Conservation (phyloP, 2,329 filamentous ascomycete genomes). For the Trichoderma harzianum region DNA sequence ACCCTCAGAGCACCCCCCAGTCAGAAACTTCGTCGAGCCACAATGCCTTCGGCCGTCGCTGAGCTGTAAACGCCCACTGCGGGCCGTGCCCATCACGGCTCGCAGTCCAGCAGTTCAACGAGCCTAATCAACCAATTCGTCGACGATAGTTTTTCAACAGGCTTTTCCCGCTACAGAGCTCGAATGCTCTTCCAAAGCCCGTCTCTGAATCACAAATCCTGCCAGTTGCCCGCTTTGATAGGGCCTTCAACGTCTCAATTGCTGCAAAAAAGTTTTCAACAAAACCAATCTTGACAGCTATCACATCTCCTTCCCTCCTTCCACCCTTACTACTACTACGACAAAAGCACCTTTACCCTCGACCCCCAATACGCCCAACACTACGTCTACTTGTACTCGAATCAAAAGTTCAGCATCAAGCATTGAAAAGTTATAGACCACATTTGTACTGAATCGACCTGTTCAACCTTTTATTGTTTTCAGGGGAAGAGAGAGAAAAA, state of each 20-base stretch:
- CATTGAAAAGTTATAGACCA: background rate
- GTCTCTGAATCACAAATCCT: conserved; percentile 36
- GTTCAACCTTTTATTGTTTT: background rate
- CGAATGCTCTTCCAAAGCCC: conserved; percentile 37
- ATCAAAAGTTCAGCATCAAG: background rate
- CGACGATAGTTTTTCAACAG: conserved; percentile 66
- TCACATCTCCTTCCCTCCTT: background rate
- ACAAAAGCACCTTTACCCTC: background rate
- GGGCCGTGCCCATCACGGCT: conserved; percentile 58
- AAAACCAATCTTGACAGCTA: background rate
- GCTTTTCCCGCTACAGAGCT: conserved; percentile 46
- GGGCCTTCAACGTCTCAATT: conserved; percentile 24
- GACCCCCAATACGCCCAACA: background rate
- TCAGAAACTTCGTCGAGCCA: conserved; percentile 65
- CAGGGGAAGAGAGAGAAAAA: background rate
- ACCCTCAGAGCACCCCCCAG: conserved; percentile 32
- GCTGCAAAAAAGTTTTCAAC: conserved; percentile 11
- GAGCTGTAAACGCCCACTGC: conserved; percentile 90
- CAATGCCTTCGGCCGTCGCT: conserved; percentile 74
- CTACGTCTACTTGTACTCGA: background rate
- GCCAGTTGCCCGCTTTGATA: conserved; percentile 29
- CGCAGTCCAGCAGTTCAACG: conserved; percentile 85
- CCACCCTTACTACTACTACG: background rate
- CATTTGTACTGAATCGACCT: background rate
- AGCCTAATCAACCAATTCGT: conserved; percentile 51